Base-by-base conservation (phyloP, 2,329 filamentous ascomycete species). In the Fusarium tuaranense region DNA sequence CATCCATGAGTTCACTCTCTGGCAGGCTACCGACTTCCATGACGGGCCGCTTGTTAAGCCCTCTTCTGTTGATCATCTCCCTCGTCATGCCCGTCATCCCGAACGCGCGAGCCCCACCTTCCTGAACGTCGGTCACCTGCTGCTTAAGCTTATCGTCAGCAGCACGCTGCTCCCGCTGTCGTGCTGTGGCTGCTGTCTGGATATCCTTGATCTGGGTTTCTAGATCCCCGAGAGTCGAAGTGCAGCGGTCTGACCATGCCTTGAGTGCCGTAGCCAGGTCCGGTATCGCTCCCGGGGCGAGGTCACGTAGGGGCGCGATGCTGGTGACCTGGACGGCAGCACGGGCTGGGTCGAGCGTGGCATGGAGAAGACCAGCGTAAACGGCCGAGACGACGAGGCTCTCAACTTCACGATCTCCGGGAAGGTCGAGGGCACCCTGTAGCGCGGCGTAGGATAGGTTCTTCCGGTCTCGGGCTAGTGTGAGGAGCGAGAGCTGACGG, bases 401-500 rank as follows among this genome's bases (percentile, higher is more conserved):
- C 86, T 99, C 97, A 65, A 99, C 91, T 53, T 94, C 91, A 48
- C 92, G 88, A 27, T 89, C 81, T 38, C 89, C 90, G 34, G 88
- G 80, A 18, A 98, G 91, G 65, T 88, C 90, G 53, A 99, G 91
- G 1, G 89, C 87, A 8, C 82, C 75, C 78, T 92, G 90, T 25
- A 98, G 90, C 36, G 89, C 86, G 22, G 86, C 80, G 84, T 99
- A 99, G 62, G 89, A 92, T 27, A 98, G 91, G 79, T 91, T 90
- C 65, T 85, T 83, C 57, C 89, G 87, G 72, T 92, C 89, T 70
- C 91, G 89, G 68, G 94, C 92, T 70, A 98, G 91, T 0, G 94
- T 93, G 55, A 99, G 88, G 71, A 99, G 91, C 22, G 95, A 95
- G 44, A 99, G 92, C 80, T 98, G 94, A 64, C 95, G 93, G 51